Evolutionary conservation across 2,329 filamentous ascomycete genomes (phyloP), one percentile per base, ranked within the genome.

Genomic region (Colletotrichum plurivorum): DNA sequence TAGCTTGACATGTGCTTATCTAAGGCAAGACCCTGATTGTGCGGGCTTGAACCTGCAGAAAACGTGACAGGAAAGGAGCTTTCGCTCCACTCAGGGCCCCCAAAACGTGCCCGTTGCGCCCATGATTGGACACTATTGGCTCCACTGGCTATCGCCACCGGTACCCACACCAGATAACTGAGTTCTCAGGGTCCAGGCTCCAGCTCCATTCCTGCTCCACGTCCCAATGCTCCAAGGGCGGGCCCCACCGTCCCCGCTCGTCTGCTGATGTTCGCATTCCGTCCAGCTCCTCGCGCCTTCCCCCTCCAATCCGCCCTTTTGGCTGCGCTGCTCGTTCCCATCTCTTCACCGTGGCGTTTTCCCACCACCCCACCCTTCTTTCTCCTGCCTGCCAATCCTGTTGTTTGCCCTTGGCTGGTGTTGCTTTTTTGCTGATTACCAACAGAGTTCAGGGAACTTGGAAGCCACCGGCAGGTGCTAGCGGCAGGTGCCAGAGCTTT

Each of bases 181-280:
- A 31, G 25, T 68, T 65, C 65, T 68, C 65, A 68, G 65, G 65
- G 65, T 68, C 65, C 61, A 59, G 48, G 20, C 27, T 45, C 13
- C 3, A 18, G 27, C 48, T n/a, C 31, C 20, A 20, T 46, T 18
- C 45, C 45, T 46, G 45, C 45, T 18, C 10, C 18, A 9, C 45
- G 16, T 46, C 15, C 16, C 45, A 16, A 46, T 10, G 18, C 31
- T 9, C 31, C 31, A 36, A 10, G 31, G 10, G 22, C 22, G 22
- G 31, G 31, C 31, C 27, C 31, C 31, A 36, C 31, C 7, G 16
- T 18, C 36, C 36, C 58, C 58, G 20, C 20, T 61, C 31, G 27
- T 46, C 46, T 52, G 45, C 59, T 52, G 59, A 57, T 49, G 41
- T 56, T 39, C 16, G 59, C 52, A 53, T 62, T 49, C 41, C 36